A percentile compares a stretch with the other conserved stretches of the same genome.
phyloP scores from a whole-genome alignment of 768 basidiomycete genomes.

The Podaxis rugospora region DNA sequence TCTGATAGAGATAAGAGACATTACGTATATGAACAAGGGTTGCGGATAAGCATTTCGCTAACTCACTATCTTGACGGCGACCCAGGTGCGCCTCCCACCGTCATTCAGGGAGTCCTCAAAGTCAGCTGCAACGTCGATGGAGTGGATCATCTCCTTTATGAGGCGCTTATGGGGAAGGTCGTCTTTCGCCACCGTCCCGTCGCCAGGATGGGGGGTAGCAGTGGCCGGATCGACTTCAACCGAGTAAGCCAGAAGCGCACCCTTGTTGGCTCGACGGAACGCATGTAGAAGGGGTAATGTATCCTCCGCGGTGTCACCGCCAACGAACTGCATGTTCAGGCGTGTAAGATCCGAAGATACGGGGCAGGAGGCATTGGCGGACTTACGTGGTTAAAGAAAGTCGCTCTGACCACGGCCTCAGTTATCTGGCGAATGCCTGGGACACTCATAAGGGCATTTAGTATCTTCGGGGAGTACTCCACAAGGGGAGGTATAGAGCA shows the following conservation, averaged over 20 bases:
- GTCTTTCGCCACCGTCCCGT: conserved; percentile 17
- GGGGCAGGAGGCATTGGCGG: background rate
- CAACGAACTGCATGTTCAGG: conserved; percentile 64
- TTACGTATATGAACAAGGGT: background rate
- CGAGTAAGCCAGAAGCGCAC: conserved; percentile 76
- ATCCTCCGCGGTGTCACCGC: conserved; percentile 74
- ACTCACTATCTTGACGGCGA: conserved; percentile 68
- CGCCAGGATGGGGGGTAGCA: conserved; percentile 15
- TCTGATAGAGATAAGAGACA: conserved; percentile 31
- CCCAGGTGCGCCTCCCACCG: conserved; percentile 63
- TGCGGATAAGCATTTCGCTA: conserved; percentile 33
- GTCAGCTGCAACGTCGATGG: conserved; percentile 75
- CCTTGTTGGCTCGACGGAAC: conserved; percentile 67
- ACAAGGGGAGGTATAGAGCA: conserved; percentile 76
- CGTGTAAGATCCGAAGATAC: background rate
- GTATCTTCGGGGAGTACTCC: conserved; percentile 65
- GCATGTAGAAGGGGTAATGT: conserved; percentile 59
- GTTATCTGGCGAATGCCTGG: conserved; percentile 63
- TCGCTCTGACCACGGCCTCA: conserved; percentile 65
- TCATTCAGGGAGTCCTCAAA: conserved; percentile 56
- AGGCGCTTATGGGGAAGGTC: conserved; percentile 51
- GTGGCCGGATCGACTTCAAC: conserved; percentile 64
- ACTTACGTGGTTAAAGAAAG: conserved; percentile 82
- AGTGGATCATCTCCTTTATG: conserved; percentile 70
- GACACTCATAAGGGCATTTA: conserved; percentile 46